phyloP scores from a whole-genome alignment of 805 yeast genomes.

The Kodamaea lidongshanica region DNA sequence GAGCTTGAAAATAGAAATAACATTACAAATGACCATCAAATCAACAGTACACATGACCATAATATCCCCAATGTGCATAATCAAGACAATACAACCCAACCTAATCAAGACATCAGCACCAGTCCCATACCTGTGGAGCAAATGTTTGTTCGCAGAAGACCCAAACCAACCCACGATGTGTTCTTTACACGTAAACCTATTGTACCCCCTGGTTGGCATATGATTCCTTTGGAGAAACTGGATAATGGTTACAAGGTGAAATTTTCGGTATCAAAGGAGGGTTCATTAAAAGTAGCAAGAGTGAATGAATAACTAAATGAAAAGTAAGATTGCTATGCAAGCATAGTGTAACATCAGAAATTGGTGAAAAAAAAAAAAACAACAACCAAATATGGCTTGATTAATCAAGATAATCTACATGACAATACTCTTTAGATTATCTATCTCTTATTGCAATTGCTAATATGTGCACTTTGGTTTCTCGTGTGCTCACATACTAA shows the following conservation, averaged over 20 bases:
- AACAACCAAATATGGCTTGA: too few relatives aligned
- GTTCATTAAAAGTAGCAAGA: constrained; percentile 1
- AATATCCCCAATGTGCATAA: too few relatives aligned
- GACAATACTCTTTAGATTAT: too few relatives aligned
- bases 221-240: constrained; percentile 7
- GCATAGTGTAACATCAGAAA: too few relatives aligned
- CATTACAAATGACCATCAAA: too few relatives aligned
- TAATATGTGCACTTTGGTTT: neutral
- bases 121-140: too few relatives aligned
- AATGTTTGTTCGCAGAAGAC: too few relatives aligned
- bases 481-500: neutral
- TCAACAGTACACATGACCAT: too few relatives aligned
- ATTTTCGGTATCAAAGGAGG: constrained; percentile 5
- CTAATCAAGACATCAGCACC: too few relatives aligned
- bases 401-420: too few relatives aligned
- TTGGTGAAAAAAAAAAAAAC: too few relatives aligned
- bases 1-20: neutral
- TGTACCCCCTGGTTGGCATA: constrained; percentile 9
- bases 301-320: constrained; percentile 2
- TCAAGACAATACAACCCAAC: too few relatives aligned
- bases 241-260: constrained; percentile 5
- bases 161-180: constrained; percentile 1
- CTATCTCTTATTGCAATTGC: neutral
- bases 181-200: constrained; percentile 1
- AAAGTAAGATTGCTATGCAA: constrained; percentile 1